Conservation (phyloP, 2,329 filamentous ascomycete species). For the Penicillium palitans region DNA sequence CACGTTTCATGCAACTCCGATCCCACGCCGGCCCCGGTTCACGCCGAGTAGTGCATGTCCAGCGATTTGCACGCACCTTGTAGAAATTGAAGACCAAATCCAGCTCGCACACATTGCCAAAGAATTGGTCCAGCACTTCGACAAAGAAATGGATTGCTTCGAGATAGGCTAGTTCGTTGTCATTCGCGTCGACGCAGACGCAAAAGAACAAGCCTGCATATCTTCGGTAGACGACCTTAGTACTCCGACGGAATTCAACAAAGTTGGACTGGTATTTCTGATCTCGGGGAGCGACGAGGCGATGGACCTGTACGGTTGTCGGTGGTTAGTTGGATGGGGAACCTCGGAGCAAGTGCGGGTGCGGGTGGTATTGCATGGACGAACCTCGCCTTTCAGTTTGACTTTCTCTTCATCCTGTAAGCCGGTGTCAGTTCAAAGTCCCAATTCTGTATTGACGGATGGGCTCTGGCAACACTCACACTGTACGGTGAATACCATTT, state of each 20-base stretch:
- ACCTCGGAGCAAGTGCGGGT: constrained; percentile 4
- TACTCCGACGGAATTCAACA: constrained; percentile 71
- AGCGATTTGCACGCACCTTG: constrained; percentile 51
- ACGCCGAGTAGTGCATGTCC: background rate
- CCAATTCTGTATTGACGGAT: background rate
- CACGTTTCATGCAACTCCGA: background rate
- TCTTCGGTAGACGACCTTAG: constrained; percentile 95
- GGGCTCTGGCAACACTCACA: constrained; percentile 45
- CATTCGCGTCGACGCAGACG: constrained; percentile 97
- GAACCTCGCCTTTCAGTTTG: constrained; percentile 94
- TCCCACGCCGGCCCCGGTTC: constrained; percentile 3
- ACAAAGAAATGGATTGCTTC: constrained; percentile 99
- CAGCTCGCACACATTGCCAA: constrained; percentile 97
- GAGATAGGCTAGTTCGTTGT: constrained; percentile 95
- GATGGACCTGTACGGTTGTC: constrained; percentile 68
- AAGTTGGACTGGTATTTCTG: constrained; percentile 99
- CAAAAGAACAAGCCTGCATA: constrained; percentile 99
- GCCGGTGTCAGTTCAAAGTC: constrained; percentile 18
- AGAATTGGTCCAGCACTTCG: constrained; percentile 96
- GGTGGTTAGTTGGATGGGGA: constrained; percentile 13
- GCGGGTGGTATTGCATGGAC: constrained; percentile 24
- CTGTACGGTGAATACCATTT: constrained; percentile 99
- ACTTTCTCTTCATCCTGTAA: constrained; percentile 91
- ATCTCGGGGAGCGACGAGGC: constrained; percentile 93
- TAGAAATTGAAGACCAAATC: constrained; percentile 79